phyloP scores from a whole-genome alignment of 2,329 filamentous ascomycete species.

The Talaromyces sp. region DNA sequence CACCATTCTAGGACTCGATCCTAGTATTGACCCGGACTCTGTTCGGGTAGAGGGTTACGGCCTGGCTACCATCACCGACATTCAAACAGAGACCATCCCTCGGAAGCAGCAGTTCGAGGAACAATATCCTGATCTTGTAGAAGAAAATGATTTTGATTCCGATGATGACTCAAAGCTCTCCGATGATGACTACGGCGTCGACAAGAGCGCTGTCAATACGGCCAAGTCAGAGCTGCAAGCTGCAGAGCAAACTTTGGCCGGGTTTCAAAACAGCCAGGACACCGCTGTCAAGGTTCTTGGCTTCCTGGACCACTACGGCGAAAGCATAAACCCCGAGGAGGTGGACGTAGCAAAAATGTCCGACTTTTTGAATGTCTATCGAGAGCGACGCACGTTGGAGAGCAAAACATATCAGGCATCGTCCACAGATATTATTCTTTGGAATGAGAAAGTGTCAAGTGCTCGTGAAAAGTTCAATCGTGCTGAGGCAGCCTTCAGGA shows the following conservation, averaged over 20 bases:
- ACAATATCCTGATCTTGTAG: slow-evolving; percentile 44
- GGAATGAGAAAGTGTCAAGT: slow-evolving; percentile 27
- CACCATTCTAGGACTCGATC: slow-evolving; percentile 54
- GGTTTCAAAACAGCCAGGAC: slow-evolving; percentile 28
- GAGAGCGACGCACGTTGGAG: slow-evolving; percentile 27
- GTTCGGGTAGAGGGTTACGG: slow-evolving; percentile 61
- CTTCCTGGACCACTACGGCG: slow-evolving; percentile 37
- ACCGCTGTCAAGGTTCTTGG: slow-evolving; percentile 25
- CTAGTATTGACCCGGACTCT: slow-evolving; percentile 53
- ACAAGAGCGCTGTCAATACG: slow-evolving; percentile 18
- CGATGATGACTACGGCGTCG: slow-evolving; percentile 13
- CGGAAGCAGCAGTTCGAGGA: slow-evolving; percentile 57
- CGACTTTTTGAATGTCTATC: slow-evolving; percentile 37
- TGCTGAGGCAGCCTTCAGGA: slow-evolving; percentile 11
- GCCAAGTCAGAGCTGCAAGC: slow-evolving; percentile 31
- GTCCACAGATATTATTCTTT: slow-evolving; percentile 24
- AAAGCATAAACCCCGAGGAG: slow-evolving; percentile 29
- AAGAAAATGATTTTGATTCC: slow-evolving; percentile 41
- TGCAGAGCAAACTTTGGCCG: slow-evolving; percentile 31
- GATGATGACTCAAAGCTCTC: slow-evolving; percentile 24
- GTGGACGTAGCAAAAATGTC: slow-evolving; percentile 31
- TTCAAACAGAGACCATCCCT: slow-evolving; percentile 57
- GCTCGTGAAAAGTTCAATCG: slow-evolving; percentile 7
- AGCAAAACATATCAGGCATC: slow-evolving; percentile 26
- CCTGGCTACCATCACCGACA: slow-evolving; percentile 60